phyloP scores from a whole-genome alignment of 768 basidiomycete genomes.

The Russula emetica region DNA sequence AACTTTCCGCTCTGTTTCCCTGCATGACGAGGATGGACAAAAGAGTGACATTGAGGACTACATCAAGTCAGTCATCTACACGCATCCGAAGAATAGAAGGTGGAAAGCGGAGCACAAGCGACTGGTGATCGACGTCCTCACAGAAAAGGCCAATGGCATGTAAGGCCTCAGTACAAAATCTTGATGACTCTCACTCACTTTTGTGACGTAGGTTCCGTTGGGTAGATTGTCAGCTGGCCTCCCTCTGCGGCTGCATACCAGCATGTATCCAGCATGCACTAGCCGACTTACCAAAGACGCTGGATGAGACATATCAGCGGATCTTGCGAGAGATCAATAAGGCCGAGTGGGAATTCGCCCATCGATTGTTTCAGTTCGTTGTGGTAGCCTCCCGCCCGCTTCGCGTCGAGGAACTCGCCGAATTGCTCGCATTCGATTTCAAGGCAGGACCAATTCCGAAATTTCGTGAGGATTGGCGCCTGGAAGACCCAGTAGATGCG shows the following conservation, averaged over 20 bases:
- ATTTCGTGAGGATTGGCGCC: neutral
- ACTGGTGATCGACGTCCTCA: neutral
- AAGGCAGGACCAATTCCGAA: neutral
- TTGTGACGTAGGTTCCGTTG: neutral
- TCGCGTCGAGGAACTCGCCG: neutral
- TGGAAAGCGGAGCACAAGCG: neutral
- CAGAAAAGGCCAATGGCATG: neutral
- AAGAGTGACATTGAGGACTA: neutral
- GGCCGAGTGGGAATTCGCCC: neutral
- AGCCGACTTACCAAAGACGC: neutral
- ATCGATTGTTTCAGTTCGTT: neutral
- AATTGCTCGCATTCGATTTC: neutral
- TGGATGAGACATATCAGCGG: neutral
- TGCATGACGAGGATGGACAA: neutral
- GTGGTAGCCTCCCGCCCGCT: neutral
- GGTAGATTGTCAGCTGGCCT: neutral
- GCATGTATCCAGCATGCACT: neutral
- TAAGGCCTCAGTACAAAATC: neutral
- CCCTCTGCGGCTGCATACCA: neutral
- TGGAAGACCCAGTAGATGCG: neutral
- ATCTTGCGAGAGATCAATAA: neutral
- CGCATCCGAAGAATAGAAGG: neutral
- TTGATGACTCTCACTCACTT: neutral
- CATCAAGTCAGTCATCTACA: neutral
- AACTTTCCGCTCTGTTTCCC: neutral